Evolutionary conservation across 768 basidiomycete genomes (phyloP).

Genomic region (Galerina marginata): DNA sequence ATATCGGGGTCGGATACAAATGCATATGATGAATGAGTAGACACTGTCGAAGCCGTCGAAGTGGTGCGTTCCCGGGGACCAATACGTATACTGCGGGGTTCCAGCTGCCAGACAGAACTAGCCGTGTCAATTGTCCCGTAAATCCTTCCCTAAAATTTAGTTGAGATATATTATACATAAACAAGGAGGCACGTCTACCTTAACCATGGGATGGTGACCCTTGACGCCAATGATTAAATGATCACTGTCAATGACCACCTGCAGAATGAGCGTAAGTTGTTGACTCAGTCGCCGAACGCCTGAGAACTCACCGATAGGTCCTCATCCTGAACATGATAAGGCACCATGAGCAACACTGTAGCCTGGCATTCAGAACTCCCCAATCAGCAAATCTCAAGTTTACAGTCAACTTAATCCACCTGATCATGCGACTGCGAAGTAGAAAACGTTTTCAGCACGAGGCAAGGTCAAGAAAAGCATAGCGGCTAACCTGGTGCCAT

Average conservation of each 20-base stretch:
- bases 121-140: conserved; percentile 71
- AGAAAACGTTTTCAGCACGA: conserved; percentile 19
- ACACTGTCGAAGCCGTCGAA: conserved; percentile 76
- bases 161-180: conserved; percentile 3
- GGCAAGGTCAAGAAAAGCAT: conserved; percentile 11
- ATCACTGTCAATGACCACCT: conserved; percentile 78
- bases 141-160: conserved; percentile 62
- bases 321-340: conserved; percentile 71
- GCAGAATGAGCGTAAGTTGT: background rate
- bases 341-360: conserved; percentile 76
- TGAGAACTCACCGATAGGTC: conserved; percentile 64
- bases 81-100: conserved; percentile 61
- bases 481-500: conserved; percentile 79
- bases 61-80: conserved; percentile 74
- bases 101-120: conserved; percentile 81
- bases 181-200: conserved; percentile 47
- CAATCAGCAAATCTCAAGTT: conserved; percentile 18
- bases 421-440: conserved; percentile 81
- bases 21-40: conserved; percentile 82
- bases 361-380: conserved; percentile 50
- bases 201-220: conserved; percentile 72
- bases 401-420: conserved; percentile 44
- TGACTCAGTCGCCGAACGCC: background rate
- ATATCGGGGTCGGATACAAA: conserved; percentile 85
- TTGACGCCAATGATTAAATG: conserved; percentile 76